Base-by-base conservation (phyloP, 2,329 filamentous ascomycete species). In the Ascochyta viciae-villosae region DNA sequence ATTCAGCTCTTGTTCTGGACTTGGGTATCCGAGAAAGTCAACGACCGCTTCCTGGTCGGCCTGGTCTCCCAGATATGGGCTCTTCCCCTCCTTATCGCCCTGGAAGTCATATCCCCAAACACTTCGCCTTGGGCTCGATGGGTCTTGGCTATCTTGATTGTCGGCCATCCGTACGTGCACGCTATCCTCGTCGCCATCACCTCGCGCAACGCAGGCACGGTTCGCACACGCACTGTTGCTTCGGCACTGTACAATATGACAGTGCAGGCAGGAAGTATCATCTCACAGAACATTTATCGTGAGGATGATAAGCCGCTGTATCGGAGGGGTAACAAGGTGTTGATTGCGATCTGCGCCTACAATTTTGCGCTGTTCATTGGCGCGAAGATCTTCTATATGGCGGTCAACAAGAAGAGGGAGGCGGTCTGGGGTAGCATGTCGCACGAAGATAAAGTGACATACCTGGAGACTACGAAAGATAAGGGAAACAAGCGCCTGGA, bases 341-440 rank as follows among this genome's bases (percentile, higher is more conserved):
- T 87, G 1, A 77, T 88, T 43, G 80, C 68, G 0, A 78, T 87
- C 47, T 79, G 79, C 26, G 62, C 78, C 1, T 73, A 81, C 22
- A 81, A 83, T 24, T 80, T 88, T 10, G 66, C 76, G 0, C 57
- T 85, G 0, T 85, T 85, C 58, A 50, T 83, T 5, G 68, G 75
- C 0, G 78, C 82, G 1, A 86, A 86, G 66, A 48, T 77, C 0
- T 87, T 83, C 61, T 87, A 87, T 61, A 67, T 82, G 2, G 71
- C 64, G 60, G 75, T 81, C 12, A 87, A 87, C 58, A 75, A 72
- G 46, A 74, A 61, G 46, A 66, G 74, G 37, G 66, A 71, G 12
- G 46, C 37, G 5, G 54, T 69, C 9, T 77, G 74, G 74, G 55
- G 61, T 23, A 52, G 49, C 0, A 77, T 77, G 74, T 69, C 60